phyloP scores from a whole-genome alignment of 2,329 filamentous ascomycete species.

The Neocucurbitaria cava region DNA sequence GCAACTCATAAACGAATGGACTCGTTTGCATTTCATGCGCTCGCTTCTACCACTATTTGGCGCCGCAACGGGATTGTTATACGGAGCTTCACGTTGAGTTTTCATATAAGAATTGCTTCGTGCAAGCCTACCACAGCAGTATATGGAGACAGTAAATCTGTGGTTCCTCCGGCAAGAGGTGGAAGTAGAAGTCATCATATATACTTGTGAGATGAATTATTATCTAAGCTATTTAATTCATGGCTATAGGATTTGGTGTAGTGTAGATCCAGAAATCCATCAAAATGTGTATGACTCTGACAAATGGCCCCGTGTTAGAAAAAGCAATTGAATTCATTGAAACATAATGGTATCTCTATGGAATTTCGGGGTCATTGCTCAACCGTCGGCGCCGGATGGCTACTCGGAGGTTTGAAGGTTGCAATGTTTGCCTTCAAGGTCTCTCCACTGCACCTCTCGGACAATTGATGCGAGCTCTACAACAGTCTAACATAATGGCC shows the following conservation, averaged over 20 bases:
- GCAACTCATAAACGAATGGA: slow-evolving; percentile 7
- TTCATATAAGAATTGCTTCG: background rate
- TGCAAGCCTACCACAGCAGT: too few relatives aligned
- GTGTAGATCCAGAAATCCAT: too few relatives aligned
- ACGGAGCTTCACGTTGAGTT: background rate
- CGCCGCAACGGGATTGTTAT: background rate
- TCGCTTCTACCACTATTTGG: slow-evolving; percentile 8
- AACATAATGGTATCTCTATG: background rate
- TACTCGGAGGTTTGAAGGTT: background rate
- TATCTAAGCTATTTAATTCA: too few relatives aligned
- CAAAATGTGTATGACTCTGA: too few relatives aligned
- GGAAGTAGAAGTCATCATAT: too few relatives aligned
- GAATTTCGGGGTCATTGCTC: background rate
- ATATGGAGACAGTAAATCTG: too few relatives aligned
- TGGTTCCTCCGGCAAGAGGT: too few relatives aligned
- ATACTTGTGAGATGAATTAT: too few relatives aligned
- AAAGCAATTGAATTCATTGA: background rate
- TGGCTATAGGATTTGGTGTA: too few relatives aligned
- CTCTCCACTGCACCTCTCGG: background rate
- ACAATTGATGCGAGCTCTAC: too few relatives aligned
- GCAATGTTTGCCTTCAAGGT: background rate
- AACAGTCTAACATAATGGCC: too few relatives aligned
- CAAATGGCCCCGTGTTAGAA: too few relatives aligned
- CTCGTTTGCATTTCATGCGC: slow-evolving; percentile 7
- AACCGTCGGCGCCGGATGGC: background rate